Percentiles rank a stretch among this genome's conserved stretches.
These are phyloP conservation scores for Microdochium trichocladiopsis DNA, from an alignment of 2,329 filamentous ascomycete species.

Conservation along the genomic window DNA sequence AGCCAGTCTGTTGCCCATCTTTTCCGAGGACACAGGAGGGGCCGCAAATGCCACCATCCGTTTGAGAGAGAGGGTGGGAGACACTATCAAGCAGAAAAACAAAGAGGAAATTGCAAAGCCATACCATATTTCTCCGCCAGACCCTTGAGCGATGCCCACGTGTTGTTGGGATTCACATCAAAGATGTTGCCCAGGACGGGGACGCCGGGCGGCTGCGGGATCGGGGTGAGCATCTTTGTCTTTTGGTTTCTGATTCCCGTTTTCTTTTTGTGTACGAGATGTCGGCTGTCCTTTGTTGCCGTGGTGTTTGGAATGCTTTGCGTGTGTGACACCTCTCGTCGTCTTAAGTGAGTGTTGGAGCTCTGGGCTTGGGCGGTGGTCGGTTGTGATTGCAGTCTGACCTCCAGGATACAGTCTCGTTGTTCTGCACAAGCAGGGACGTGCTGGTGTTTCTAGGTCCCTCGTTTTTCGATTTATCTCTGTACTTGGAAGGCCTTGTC, in stretches of 20 bases:
- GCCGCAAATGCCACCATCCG: not conserved
- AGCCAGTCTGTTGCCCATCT: no score
- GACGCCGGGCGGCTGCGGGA: constrained; percentile 41
- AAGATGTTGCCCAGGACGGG: constrained; percentile 45
- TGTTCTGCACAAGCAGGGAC: no score
- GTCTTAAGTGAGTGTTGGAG: no score
- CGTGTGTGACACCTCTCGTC: no score
- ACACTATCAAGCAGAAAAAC: not conserved
- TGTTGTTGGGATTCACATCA: constrained; percentile 39
- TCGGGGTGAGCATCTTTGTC: constrained; percentile 32
- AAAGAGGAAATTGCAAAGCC: constrained; percentile 2
- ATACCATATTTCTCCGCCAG: constrained; percentile 39
- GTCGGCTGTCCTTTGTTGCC: not conserved
- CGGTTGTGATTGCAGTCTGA: no score
- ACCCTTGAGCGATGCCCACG: constrained; percentile 39
- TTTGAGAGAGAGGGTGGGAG: not conserved
- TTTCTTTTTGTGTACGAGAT: not conserved
- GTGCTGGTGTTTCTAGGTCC: no score
- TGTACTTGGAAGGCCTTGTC: no score
- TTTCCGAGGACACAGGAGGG: not conserved
- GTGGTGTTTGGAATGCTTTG: not conserved
- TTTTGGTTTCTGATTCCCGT: no score
- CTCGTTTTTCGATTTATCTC: no score
- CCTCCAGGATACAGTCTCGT: no score
- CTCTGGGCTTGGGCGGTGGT: no score